Evolutionary conservation across 2,329 filamentous ascomycete species (phyloP).

Genomic region (Ciborinia camelliae): DNA sequence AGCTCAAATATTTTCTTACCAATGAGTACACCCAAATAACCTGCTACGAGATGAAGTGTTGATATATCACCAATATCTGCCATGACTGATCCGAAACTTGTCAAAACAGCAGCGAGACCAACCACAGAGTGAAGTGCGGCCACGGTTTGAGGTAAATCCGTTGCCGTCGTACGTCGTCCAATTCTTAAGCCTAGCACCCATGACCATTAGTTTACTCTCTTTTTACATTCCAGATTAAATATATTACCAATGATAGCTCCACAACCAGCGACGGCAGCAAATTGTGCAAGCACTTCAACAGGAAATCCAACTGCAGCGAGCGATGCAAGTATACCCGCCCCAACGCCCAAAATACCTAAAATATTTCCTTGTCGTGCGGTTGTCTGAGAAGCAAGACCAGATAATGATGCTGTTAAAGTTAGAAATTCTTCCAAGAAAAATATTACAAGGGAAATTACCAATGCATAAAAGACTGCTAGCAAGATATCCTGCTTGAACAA

Average conservation of each 20-base stretch:
- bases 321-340: constrained; percentile 78
- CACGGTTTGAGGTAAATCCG: constrained; percentile 83
- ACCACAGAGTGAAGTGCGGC: constrained; percentile 88
- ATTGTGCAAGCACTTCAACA: constrained; percentile 74
- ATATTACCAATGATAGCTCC: constrained; percentile 59
- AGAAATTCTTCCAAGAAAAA: not conserved
- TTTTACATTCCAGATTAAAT: not conserved
- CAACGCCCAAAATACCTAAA: constrained; percentile 81
- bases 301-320: constrained; percentile 78
- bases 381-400: constrained; percentile 74
- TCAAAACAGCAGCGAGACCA: constrained; percentile 81
- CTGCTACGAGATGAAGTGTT: constrained; percentile 79
- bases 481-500: constrained; percentile 84
- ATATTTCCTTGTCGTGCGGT: constrained; percentile 84
- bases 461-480: constrained; percentile 84
- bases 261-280: constrained; percentile 68
- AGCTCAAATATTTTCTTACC: constrained; percentile 43
- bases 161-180: constrained; percentile 82
- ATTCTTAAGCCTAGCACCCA: constrained; percentile 59
- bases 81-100: constrained; percentile 84
- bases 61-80: constrained; percentile 66
- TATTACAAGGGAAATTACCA: constrained; percentile 30
- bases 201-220: not conserved
- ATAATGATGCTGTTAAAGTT: constrained; percentile 56
- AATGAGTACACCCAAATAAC: constrained; percentile 82